Conservation (phyloP, 768 basidiomycete species). For the Porpolomopsis calyptriformis region DNA sequence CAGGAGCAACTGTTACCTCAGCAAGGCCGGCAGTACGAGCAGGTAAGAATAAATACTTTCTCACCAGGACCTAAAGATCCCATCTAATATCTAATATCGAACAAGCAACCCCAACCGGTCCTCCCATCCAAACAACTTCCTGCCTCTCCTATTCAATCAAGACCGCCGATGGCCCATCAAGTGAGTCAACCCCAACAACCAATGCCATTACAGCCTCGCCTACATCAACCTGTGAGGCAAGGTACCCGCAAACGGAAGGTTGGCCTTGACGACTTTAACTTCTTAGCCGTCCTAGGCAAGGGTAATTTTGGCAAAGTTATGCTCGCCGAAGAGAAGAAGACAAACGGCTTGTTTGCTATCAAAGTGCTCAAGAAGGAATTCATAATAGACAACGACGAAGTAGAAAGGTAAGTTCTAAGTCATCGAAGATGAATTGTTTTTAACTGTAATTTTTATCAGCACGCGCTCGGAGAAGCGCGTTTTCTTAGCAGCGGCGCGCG, state of each 20-base stretch:
- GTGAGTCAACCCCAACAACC: slow-evolving; percentile 23
- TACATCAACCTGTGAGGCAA: slow-evolving; percentile 24
- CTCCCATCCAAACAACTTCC: slow-evolving; percentile 1
- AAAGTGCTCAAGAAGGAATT: slow-evolving; percentile 99
- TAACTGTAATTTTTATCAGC: slow-evolving; percentile 19
- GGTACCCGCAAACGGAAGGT: slow-evolving; percentile 70
- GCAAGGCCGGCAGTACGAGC: slow-evolving; percentile 16
- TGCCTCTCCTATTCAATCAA: slow-evolving; percentile 9
- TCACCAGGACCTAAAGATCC: background rate
- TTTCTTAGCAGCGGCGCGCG: slow-evolving; percentile 91
- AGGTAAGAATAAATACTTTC: background rate
- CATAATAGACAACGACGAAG: slow-evolving; percentile 99
- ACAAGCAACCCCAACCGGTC: slow-evolving; percentile 3
- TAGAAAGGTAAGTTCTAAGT: slow-evolving; percentile 87
- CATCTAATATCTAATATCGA: slow-evolving; percentile 7
- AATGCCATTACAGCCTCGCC: slow-evolving; percentile 23
- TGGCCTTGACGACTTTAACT: slow-evolving; percentile 97
- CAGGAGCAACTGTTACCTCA: slow-evolving; percentile 27
- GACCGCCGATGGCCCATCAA: slow-evolving; percentile 28
- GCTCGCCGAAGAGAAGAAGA: slow-evolving; percentile 96
- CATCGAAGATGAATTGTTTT: background rate
- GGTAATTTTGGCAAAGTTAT: slow-evolving; percentile 99
- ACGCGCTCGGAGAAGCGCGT: slow-evolving; percentile 99
- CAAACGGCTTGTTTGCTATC: slow-evolving; percentile 87
- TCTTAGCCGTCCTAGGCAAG: slow-evolving; percentile 95